Evolutionary conservation across 2,329 filamentous ascomycete species (phyloP), one percentile per base, ranked within the genome.

Genomic region (Colletotrichum tabaci): DNA sequence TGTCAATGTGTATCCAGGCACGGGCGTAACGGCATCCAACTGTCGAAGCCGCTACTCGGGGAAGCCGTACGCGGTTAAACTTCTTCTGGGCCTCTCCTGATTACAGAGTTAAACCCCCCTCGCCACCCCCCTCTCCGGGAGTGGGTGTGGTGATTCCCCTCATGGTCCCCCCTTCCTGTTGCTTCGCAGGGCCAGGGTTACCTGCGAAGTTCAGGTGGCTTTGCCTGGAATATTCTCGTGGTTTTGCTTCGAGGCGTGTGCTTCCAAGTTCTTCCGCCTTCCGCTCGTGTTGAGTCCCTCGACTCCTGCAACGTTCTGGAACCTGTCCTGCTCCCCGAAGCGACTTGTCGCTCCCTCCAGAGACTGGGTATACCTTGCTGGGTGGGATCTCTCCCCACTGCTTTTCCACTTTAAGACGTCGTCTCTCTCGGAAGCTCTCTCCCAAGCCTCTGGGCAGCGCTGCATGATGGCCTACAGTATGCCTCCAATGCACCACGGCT

Each of bases 171-270:
- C 55, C 50, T 26, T 62, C 68, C 61, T 38, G 38, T 69, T 55
- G 38, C 63, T 67, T 38, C 30, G 26, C 64, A 67, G 35, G 57
- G 52, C 64, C 68, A 47, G 57, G 68, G 64, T 58, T 26, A 57
- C 21, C 64, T 71, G 68, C 64, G 65, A 63, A 63, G 46, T 72
- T 69, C 69, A 69, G 69, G 69, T 72, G 65, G 69, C 58, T 47
- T 72, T 64, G 60, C 64, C 44, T 46, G 30, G 44, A 61, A 38
- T 61, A 52, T 58, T 46, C 23, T 50, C 57, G 38, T 62, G 52
- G 57, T 44, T 62, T 67, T 46, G 26, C 44, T 23, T 61, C 46
- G 30, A 49, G 47, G 13, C 47, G 10, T 23, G n/a, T 49, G n/a
- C 47, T 23, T 49, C 47, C 46, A 23, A 49, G n/a, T 49, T 23